Evolutionary conservation across 1,284 basidiomycete genomes (phyloP), one percentile per base, ranked within the genome.

Genomic region (Wallemia hederae): DNA sequence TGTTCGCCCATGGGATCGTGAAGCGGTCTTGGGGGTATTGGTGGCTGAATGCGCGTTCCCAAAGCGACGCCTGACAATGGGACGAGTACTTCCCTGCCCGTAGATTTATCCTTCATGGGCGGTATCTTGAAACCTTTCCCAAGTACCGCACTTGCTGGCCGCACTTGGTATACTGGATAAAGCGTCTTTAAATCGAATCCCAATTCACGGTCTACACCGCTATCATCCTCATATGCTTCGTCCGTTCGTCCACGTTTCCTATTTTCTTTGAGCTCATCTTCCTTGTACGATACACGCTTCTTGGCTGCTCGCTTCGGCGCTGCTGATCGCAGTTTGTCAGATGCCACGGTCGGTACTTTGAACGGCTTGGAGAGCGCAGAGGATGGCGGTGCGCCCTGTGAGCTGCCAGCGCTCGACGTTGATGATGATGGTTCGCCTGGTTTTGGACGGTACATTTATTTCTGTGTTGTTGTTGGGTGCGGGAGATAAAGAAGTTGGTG

Each of bases 1-100:
- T 94, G 90, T 67, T 97, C 91, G 61, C 84, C 81, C 85, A 99
- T 92, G 0, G 91, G 94, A 69, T 99, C 90, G 67, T 92, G 84
- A 17, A 97, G 73, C 1, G 92, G 92, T 14, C 92, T 77, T 3
- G 92, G 94, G 57, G 87, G 79, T 61, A 97, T 75, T 64, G 82
- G 85, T 0, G 83, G 77, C 62, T 81, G 80, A 1, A 87, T 83
- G 5, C 92, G 79, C 60, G 86, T 83, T 29, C 92, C 92, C 1
- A 99, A 78, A 1, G 90, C 82, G 1, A 78, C 76, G 65, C 84
- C 80, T 0, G 85, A 81, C 11, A 80, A 73, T 1, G 78, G 67
- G 17, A 81, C 77, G 5, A 77, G 72, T 11, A 97, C 74, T 7
- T 80, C 65, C 61, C 83, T 78, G 17, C 90, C 85, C 57, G 82